phyloP scores from a whole-genome alignment of 306 rosid species.

The Ceratonia siliqua region DNA sequence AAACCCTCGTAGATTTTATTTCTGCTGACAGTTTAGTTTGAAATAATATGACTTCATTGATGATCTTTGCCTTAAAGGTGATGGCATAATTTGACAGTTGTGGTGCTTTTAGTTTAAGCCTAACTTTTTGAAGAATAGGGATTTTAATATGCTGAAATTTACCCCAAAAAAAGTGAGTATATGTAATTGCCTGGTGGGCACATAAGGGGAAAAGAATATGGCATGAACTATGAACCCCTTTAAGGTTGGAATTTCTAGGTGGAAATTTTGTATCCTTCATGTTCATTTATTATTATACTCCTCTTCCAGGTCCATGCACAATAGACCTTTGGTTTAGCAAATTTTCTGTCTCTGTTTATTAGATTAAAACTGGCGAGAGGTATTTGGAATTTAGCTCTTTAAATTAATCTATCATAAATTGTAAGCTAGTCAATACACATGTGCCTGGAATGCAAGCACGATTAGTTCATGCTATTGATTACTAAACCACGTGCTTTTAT shows the following conservation, averaged over 20 bases:
- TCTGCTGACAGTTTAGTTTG: slow-evolving; percentile 16
- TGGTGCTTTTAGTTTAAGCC: slow-evolving; percentile 15
- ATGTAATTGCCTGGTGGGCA: slow-evolving; percentile 1
- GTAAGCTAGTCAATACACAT: neutral
- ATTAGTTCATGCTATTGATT: slow-evolving; percentile 13
- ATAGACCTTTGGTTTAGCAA: slow-evolving; percentile 3
- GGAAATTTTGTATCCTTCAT: neutral
- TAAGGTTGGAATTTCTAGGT: neutral
- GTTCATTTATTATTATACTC: neutral
- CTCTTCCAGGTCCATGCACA: slow-evolving; percentile 18
- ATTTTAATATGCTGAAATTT: slow-evolving; percentile 22
- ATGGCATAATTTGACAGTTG: slow-evolving; percentile 15
- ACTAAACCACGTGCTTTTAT: slow-evolving; percentile 32
- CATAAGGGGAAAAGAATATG: neutral
- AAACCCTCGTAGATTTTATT: neutral
- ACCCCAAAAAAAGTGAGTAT: slow-evolving; percentile 3
- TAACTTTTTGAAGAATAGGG: neutral
- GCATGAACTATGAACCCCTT: slow-evolving; percentile 1
- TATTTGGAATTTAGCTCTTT: slow-evolving; percentile 28
- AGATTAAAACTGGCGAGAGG: slow-evolving; percentile 22
- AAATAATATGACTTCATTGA: slow-evolving; percentile 16
- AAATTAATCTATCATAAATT: neutral
- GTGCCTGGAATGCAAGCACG: slow-evolving; percentile 16
- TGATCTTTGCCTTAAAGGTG: slow-evolving; percentile 24
- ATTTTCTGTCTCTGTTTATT: slow-evolving; percentile 16